Base-by-base conservation (phyloP, 2,329 filamentous ascomycete genomes). In the Malbranchea zuffiana region DNA sequence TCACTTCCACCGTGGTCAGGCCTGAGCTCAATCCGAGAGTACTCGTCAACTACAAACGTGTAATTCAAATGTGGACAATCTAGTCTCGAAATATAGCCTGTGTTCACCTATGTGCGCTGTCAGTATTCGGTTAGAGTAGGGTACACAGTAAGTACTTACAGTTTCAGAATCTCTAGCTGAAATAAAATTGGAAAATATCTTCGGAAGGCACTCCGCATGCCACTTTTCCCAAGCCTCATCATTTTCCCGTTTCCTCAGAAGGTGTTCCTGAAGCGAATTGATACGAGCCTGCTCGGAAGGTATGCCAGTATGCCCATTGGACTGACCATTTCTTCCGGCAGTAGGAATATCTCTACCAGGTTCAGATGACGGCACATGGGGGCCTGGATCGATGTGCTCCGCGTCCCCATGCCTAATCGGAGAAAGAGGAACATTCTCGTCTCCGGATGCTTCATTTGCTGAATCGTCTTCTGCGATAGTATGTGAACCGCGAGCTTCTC, bases 11-110 rank as follows among this genome's bases (percentile, higher is more conserved):
- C 7, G n/a, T 17, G 13, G 8, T 35, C 25, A 11, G 24, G 23
- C 26, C 3, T 8, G 23, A 26, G 26, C 26, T 6, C n/a, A 29
- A 37, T 17, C 8, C 25, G 24, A 17, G 28, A 32, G 18, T 29
- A 44, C 24, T 40, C 26, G 15, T 29, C 8, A 24, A 8, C 24
- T 16, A 11, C 33, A 23, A 45, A 44, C 15, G 31, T 39, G 11
- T 36, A 20, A 13, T 41, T 32, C 8, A 41, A 28, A 23, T 31
- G 27, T 23, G 23, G 12, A 25, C 23, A 25, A 12, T 8, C 8
- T 25, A 25, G 23, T 10, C 23, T 25, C 12, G 23, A 25, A 25
- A 25, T 25, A 25, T 25, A 10, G 12, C 8, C 10, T 25, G 10
- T 8, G 12, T 25, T 25, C 3, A 25, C 23, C 23, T 25, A 12